Evolutionary conservation across 2,329 filamentous ascomycete genomes (phyloP).

Genomic region (Xylogone sp.): DNA sequence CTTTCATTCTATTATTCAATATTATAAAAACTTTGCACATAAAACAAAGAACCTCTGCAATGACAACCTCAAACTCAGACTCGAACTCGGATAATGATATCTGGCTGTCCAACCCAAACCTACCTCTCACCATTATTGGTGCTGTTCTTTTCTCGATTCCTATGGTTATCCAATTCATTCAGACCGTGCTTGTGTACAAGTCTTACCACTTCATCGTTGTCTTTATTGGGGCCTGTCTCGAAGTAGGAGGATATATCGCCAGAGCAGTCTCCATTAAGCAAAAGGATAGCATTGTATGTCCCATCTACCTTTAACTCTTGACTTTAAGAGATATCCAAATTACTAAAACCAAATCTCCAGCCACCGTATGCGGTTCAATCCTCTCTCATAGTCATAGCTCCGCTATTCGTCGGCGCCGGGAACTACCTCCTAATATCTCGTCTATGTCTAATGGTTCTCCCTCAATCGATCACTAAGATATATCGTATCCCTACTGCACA

Average conservation of each 20-base stretch:
- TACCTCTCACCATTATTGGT: slow-evolving; percentile 38
- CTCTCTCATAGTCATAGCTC: slow-evolving; percentile 42
- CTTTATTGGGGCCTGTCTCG: slow-evolving; percentile 36
- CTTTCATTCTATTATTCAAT: too few species aligned
- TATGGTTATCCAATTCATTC: slow-evolving; percentile 33
- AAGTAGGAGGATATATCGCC: slow-evolving; percentile 38
- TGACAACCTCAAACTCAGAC: too few species aligned
- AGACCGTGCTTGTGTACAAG: slow-evolving; percentile 37
- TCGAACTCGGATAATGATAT: slow-evolving; percentile 18
- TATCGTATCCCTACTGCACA: slow-evolving; percentile 33
- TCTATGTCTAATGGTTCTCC: slow-evolving; percentile 36
- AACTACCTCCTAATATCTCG: slow-evolving; percentile 49
- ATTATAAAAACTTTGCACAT: too few species aligned
- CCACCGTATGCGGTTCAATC: slow-evolving; percentile 12
- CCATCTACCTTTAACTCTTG: background rate
- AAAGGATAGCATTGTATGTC: slow-evolving; percentile 30
- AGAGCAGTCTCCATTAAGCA: slow-evolving; percentile 34
- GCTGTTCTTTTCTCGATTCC: slow-evolving; percentile 37
- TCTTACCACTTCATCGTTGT: slow-evolving; percentile 41
- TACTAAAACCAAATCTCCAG: slow-evolving; percentile 2
- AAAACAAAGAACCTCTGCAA: too few species aligned
- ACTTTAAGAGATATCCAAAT: background rate
- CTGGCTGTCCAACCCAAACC: slow-evolving; percentile 42
- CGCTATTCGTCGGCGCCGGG: slow-evolving; percentile 44
- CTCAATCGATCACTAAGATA: slow-evolving; percentile 28